Evolutionary conservation across 2,329 filamentous ascomycete genomes (phyloP).

Genomic region (Trematosphaeria pertusa): DNA sequence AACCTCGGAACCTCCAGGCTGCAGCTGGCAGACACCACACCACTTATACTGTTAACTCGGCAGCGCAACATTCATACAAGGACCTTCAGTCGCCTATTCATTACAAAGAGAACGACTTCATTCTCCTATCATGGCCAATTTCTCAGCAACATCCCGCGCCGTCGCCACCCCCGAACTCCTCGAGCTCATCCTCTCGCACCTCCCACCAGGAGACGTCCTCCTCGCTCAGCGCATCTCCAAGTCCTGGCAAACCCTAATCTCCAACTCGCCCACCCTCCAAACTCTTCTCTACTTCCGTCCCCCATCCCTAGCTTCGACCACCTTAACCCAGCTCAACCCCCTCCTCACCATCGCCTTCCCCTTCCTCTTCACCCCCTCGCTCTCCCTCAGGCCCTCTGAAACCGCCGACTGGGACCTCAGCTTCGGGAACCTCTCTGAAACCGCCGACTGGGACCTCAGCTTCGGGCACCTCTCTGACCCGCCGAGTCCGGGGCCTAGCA

Average conservation of each 20-base stretch:
- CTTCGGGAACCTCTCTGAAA: neutral
- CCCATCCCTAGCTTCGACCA: neutral
- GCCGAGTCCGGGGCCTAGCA: neutral
- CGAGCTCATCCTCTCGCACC: constrained; percentile 21
- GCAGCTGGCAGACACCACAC: too few relatives aligned
- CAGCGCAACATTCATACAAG: too few relatives aligned
- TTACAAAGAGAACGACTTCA: too few relatives aligned
- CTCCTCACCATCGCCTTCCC: constrained; percentile 12
- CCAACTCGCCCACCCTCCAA: constrained; percentile 19
- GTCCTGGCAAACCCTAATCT: constrained; percentile 16
- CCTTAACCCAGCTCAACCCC: constrained; percentile 12
- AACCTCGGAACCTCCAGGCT: too few relatives aligned
- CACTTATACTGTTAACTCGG: too few relatives aligned
- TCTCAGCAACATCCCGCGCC: neutral
- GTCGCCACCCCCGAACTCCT: constrained; percentile 19
- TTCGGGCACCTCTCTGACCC: neutral
- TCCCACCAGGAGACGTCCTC: constrained; percentile 18
- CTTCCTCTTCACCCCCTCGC: constrained; percentile 1
- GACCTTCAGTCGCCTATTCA: too few relatives aligned
- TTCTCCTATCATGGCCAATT: too few relatives aligned
- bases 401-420: neutral
- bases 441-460: neutral
- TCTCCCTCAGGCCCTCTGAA: neutral
- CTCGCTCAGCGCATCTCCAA: constrained; percentile 16
- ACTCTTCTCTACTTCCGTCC: constrained; percentile 16